phyloP scores from a whole-genome alignment of 2,329 filamentous ascomycete species.

The Cladobotryum mycophilum region DNA sequence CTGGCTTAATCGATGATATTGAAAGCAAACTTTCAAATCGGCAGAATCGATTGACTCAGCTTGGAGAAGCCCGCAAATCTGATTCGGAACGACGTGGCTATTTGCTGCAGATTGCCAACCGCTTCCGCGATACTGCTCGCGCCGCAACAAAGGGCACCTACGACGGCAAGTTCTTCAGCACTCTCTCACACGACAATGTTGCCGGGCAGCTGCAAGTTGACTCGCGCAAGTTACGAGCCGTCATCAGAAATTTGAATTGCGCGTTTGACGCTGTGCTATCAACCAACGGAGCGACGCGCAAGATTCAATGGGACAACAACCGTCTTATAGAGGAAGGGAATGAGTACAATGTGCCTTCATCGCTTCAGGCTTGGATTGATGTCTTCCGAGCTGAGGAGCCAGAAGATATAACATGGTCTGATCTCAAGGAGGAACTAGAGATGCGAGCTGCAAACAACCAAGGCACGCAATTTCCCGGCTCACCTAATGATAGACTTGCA shows the following conservation, averaged over 20 bases:
- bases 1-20: slow-evolving; percentile 21
- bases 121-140: slow-evolving; percentile 27
- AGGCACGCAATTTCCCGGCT: slow-evolving; percentile 35
- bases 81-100: slow-evolving; percentile 24
- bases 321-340: not conserved
- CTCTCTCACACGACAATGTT: slow-evolving; percentile 4
- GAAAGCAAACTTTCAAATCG: slow-evolving; percentile 9
- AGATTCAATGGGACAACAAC: slow-evolving; percentile 11
- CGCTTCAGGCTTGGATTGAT: not conserved
- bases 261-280: slow-evolving; percentile 23
- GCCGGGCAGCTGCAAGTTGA: not conserved
- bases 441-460: slow-evolving; percentile 29
- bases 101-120: slow-evolving; percentile 29
- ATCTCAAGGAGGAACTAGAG: slow-evolving; percentile 24
- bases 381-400: slow-evolving; percentile 22
- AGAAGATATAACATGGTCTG: slow-evolving; percentile 6
- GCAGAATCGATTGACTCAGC: slow-evolving; percentile 13
- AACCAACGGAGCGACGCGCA: slow-evolving; percentile 17
- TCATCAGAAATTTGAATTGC: slow-evolving; percentile 24
- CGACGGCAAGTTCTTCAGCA: slow-evolving; percentile 32
- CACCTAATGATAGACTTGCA: slow-evolving; percentile 29
- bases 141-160: slow-evolving; percentile 25
- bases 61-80: slow-evolving; percentile 15
- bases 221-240: slow-evolving; percentile 23
- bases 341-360: not conserved